Evolutionary conservation across 495 filamentous ascomycete genomes (phyloP), one percentile per base, ranked within the genome.

Genomic region (Filosporella fistucella): DNA sequence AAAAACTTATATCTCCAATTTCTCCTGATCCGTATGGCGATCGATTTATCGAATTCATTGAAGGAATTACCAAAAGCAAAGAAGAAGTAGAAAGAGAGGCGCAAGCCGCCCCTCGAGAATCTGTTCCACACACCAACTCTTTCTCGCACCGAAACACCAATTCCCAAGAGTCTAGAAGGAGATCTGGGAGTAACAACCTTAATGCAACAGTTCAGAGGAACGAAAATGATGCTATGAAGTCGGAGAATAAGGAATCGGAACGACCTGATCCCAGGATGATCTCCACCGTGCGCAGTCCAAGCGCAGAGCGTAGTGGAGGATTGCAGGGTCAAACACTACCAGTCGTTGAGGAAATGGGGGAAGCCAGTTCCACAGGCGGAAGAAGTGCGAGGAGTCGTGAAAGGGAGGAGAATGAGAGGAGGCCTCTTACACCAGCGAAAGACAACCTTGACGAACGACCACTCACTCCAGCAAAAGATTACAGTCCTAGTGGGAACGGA

Each of bases 41-140:
- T 34, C 84, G 93, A 2, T 99, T 99, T 63, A 76, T 95, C 56
- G 82, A 85, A 47, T 99, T 99, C 65, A 95, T 99, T 58, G 80
- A 80, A 13, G 81, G 84, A 34, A 84, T 94, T 57, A 96, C 91
- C 35, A 95, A 86, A 81, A 89, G 88, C 1, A 76, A 75, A 40
- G 93, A 95, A 63, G 85, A 91, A 59, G 89, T 85, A 3, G 75
- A 80, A 28, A 76, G 83, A 32, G 79, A 81, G 49, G 74, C 72
- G 33, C 72, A 75, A 43, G 68, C 76, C 25, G 59, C 56, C 5
- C 59, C 66, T 12, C 11, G 46, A 12, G 11, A 58, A 29, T 58
- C 57, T 26, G 42, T 57, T 18, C 43, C 52, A 17, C 57, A 58
- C 10, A 47, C 55, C 32, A 51, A 58, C 17, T 58, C 55, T 10